These are phyloP conservation scores for Pilaira anomala DNA, from an alignment of 192 early-diverging fungal species.

Conservation along the genomic window DNA sequence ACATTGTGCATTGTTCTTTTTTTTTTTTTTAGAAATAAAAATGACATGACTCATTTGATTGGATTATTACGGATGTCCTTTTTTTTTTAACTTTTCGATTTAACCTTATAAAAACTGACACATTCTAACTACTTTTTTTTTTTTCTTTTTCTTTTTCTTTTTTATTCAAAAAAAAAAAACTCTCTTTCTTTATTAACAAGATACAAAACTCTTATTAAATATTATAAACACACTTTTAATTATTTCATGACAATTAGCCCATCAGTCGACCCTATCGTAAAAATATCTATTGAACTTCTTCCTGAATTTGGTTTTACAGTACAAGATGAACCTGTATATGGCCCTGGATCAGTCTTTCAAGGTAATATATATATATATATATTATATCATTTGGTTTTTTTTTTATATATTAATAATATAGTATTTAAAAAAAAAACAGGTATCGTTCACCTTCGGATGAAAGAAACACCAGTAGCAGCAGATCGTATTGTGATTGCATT, in stretches of 20 bases:
- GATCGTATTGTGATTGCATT: slow-evolving; percentile 13
- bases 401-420: not conserved
- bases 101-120: too few species aligned
- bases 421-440: slow-evolving; percentile 9
- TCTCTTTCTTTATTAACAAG: not conserved
- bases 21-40: too few species aligned
- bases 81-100: too few species aligned
- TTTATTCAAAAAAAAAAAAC: not conserved
- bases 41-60: too few species aligned
- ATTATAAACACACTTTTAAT: not conserved
- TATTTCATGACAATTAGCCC: slow-evolving; percentile 20
- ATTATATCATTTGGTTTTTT: not conserved
- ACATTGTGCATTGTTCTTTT: too few species aligned
- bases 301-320: slow-evolving; percentile 19
- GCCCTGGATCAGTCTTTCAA: slow-evolving; percentile 32
- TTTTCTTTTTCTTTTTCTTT: slow-evolving; percentile 2
- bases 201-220: not conserved
- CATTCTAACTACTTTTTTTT: not conserved
- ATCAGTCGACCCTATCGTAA: not conserved
- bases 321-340: slow-evolving; percentile 24
- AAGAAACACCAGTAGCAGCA: slow-evolving; percentile 12
- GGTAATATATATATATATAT: slow-evolving; percentile 5
- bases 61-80: too few species aligned
- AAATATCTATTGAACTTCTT: slow-evolving; percentile 13
- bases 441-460: slow-evolving; percentile 10